Percentiles rank a stretch among this genome's conserved stretches.
phyloP scores from a whole-genome alignment of 495 filamentous ascomycete species.

The Tuber calosporum region DNA sequence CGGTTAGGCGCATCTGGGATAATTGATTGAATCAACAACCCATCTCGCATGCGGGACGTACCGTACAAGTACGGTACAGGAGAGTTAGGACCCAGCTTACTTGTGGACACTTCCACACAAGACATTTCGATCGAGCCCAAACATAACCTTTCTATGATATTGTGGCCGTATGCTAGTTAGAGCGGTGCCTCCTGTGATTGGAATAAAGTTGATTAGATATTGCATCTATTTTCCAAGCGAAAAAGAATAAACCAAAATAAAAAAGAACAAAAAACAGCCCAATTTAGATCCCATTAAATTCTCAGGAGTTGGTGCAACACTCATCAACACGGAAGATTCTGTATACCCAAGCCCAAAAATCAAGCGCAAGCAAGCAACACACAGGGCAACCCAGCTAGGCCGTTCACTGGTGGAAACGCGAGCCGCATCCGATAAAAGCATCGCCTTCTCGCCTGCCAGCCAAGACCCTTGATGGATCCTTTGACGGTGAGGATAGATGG shows the following conservation, averaged over 20 bases:
- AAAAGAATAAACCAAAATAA: neutral
- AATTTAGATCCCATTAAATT: neutral
- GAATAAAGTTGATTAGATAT: too few relatives aligned
- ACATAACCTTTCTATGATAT: neutral
- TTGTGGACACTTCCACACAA: neutral
- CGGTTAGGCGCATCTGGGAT: too few relatives aligned
- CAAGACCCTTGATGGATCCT: neutral
- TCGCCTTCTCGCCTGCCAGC: neutral
- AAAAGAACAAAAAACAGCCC: neutral
- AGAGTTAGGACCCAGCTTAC: neutral
- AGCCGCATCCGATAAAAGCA: neutral
- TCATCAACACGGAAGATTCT: slow-evolving; percentile 1
- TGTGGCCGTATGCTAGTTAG: too few relatives aligned
- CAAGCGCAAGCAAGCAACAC: neutral
- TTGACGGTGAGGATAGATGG: neutral
- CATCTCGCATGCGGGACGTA: neutral
- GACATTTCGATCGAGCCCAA: neutral
- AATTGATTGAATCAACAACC: too few relatives aligned
- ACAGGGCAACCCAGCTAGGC: neutral
- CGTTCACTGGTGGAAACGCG: neutral
- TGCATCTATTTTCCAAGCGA: too few relatives aligned
- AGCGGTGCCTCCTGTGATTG: too few relatives aligned
- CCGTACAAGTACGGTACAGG: neutral
- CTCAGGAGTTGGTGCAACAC: neutral
- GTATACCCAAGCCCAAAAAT: neutral